A percentile compares a stretch with the other conserved stretches of the same genome.
Evolutionary conservation across 768 basidiomycete genomes (phyloP).

Genomic region (Tubosaeta sp.): DNA sequence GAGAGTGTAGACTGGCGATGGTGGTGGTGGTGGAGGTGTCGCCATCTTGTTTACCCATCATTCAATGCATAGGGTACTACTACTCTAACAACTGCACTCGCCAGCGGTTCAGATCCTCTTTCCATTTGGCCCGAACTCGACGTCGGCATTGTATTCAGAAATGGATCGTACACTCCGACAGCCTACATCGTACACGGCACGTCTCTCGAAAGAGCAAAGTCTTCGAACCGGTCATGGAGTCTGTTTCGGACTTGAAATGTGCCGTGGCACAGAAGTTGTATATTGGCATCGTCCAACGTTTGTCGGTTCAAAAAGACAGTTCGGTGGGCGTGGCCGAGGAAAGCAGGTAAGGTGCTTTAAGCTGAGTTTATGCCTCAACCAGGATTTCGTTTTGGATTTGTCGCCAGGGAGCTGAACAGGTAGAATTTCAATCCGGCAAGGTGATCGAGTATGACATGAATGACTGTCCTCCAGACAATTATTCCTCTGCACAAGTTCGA

Average conservation of each 20-base stretch:
- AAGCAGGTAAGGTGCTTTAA: conserved; percentile 21
- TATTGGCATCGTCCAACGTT: conserved; percentile 25
- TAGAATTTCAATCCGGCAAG: conserved; percentile 23
- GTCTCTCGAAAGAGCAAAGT: not conserved
- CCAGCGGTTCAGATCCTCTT: conserved; percentile 35
- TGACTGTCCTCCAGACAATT: not conserved
- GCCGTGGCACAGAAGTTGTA: conserved; percentile 21
- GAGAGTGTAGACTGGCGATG: conserved; percentile 69
- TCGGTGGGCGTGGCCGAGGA: conserved; percentile 1
- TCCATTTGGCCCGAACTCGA: conserved; percentile 30
- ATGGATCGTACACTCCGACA: conserved; percentile 19
- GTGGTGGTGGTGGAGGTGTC: conserved; percentile 29
- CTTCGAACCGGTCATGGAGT: conserved; percentile 17
- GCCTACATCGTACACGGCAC: conserved; percentile 2
- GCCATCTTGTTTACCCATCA: not conserved
- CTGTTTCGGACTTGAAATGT: conserved; percentile 2
- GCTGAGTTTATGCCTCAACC: conserved; percentile 9
- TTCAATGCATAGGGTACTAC: too few relatives aligned
- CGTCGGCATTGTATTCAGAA: not conserved
- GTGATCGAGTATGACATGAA: conserved; percentile 6
- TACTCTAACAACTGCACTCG: conserved; percentile 29
- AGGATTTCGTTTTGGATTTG: not conserved
- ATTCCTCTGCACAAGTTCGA: not conserved
- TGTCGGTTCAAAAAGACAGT: not conserved
- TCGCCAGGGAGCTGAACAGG: conserved; percentile 11